Conservation (phyloP, 305 asterid species). For the Caryopteris hybrid region DNA sequence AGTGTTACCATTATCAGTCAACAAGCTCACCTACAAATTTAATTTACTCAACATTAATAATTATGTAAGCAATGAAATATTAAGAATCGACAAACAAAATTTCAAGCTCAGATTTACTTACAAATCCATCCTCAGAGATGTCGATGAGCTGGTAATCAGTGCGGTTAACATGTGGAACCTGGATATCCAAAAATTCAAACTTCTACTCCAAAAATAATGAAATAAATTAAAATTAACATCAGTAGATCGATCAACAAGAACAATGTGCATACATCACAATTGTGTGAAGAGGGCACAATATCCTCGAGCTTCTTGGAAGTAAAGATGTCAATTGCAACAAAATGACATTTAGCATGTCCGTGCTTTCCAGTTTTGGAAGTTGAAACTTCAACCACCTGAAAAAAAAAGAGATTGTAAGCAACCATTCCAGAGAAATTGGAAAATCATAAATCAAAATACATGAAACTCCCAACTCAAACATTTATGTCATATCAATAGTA, state of each 20-base stretch:
- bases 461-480: no score
- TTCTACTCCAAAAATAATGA: not conserved
- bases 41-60: not conserved
- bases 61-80: not conserved
- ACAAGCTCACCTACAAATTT: conserved; percentile 58
- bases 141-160: conserved; percentile 83
- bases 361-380: conserved; percentile 95
- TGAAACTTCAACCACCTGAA: conserved; percentile 81
- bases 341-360: conserved; percentile 88
- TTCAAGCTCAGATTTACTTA: conserved; percentile 33
- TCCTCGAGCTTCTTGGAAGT: conserved; percentile 84
- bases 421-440: not conserved
- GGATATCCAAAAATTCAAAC: not conserved
- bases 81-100: not conserved
- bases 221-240: not conserved
- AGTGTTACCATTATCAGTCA: conserved; percentile 70
- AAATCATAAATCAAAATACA: not conserved
- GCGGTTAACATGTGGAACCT: conserved; percentile 85
- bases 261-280: conserved; percentile 54
- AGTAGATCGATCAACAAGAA: not conserved
- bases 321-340: conserved; percentile 79
- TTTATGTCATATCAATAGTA: no score
- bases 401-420: not conserved
- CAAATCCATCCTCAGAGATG: conserved; percentile 85
- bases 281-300: conserved; percentile 87